Conservation (phyloP, 2,329 filamentous ascomycete species). For the Truncatella angustata region DNA sequence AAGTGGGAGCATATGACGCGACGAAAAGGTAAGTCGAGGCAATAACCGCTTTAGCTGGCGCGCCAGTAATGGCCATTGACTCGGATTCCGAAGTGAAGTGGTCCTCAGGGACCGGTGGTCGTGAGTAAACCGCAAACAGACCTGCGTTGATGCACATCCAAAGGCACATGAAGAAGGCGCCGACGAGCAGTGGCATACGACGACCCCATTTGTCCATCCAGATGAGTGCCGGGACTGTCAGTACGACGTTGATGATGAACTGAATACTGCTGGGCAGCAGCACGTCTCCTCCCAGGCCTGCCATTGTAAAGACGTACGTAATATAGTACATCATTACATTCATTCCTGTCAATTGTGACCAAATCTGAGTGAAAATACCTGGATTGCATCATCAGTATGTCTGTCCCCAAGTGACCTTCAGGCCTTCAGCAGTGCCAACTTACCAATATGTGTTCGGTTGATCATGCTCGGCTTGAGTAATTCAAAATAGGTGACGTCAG, state of each 20-base stretch:
- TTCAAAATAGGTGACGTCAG: constrained; percentile 69
- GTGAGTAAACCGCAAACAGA: constrained; percentile 42
- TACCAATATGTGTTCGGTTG: constrained; percentile 67
- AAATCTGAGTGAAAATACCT: constrained; percentile 68
- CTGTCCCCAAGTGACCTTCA: no score
- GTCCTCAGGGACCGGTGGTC: constrained; percentile 24
- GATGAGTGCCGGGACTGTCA: constrained; percentile 74
- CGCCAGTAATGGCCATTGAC: constrained; percentile 46
- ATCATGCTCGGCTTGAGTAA: constrained; percentile 73
- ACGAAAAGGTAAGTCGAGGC: constrained; percentile 66
- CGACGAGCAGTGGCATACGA: constrained; percentile 63
- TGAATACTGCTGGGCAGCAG: constrained; percentile 68
- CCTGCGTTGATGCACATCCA: constrained; percentile 46
- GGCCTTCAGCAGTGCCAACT: neutral
- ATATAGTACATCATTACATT: constrained; percentile 75
- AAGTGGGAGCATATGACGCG: constrained; percentile 45
- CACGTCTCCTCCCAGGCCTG: constrained; percentile 58
- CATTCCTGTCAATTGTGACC: constrained; percentile 75
- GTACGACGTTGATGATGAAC: constrained; percentile 76
- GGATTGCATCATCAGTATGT: no score
- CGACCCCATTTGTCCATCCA: constrained; percentile 77
- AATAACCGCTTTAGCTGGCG: constrained; percentile 56
- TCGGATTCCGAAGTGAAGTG: constrained; percentile 39
- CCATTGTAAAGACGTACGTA: constrained; percentile 70
- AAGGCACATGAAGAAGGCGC: constrained; percentile 61